phyloP scores from a whole-genome alignment of 2,329 filamentous ascomycete species.

The Cladobotryum mycophilum region DNA sequence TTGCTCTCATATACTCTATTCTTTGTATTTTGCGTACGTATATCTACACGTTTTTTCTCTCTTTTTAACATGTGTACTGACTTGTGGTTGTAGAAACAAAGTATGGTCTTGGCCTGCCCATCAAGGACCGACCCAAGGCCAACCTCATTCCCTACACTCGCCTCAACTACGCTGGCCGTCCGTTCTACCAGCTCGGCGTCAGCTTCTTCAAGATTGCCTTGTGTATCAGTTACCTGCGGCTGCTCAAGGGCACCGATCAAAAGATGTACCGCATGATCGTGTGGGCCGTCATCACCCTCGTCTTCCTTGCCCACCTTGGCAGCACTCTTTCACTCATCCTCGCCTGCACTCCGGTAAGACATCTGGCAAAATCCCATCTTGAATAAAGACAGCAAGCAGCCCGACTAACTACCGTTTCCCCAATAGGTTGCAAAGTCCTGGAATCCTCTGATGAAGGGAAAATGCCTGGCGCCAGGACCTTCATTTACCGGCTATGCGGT shows the following conservation, averaged over 20 bases:
- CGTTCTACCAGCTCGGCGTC: conserved; percentile 49
- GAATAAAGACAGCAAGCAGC: background rate
- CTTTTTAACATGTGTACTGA: background rate
- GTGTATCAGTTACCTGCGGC: conserved; percentile 45
- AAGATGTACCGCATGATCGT: conserved; percentile 37
- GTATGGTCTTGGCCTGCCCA: conserved; percentile 45
- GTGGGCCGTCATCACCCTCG: conserved; percentile 35
- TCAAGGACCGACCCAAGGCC: conserved; percentile 36
- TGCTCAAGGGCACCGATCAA: conserved; percentile 43
- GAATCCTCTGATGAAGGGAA: conserved; percentile 34
- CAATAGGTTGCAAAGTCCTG: conserved; percentile 37
- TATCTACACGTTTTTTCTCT: background rate
- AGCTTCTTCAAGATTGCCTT: conserved; percentile 51
- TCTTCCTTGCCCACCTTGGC: conserved; percentile 42
- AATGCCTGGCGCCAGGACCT: conserved; percentile 39
- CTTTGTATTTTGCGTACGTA: conserved; percentile 44
- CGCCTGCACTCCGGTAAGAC: conserved; percentile 41
- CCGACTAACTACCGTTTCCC: conserved; percentile 1
- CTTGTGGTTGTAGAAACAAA: conserved; percentile 37
- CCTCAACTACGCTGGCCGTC: conserved; percentile 47
- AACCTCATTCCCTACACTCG: conserved; percentile 40
- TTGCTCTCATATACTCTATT: conserved; percentile 42
- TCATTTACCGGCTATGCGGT: conserved; percentile 47
- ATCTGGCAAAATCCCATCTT: background rate
- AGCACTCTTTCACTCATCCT: conserved; percentile 45